Conservation (phyloP, 1,139 yeast species). For the Debaryomyces robertsiae region DNA sequence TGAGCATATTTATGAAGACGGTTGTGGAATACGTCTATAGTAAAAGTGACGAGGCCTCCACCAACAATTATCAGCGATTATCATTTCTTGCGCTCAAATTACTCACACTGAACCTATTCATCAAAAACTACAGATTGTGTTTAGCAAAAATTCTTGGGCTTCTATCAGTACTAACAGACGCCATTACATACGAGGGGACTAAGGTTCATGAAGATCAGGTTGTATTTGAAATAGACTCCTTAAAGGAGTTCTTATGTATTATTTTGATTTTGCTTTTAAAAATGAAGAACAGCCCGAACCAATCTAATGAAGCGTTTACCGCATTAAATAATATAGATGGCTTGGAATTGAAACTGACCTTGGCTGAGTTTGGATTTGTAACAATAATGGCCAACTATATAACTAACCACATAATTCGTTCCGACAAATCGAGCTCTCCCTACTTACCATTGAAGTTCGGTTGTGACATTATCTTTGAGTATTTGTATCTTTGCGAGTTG, state of each 20-base stretch:
- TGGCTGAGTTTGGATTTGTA: constrained; percentile 48
- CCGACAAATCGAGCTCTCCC: constrained; percentile 24
- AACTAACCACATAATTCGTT: constrained; percentile 29
- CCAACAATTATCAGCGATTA: constrained; percentile 33
- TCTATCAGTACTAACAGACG: constrained; percentile 30
- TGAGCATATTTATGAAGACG: constrained; percentile 38
- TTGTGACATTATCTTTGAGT: constrained; percentile 48
- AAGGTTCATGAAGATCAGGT: constrained; percentile 16
- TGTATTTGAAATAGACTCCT: constrained; percentile 25
- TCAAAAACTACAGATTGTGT: constrained; percentile 41
- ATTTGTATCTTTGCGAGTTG: constrained; percentile 40
- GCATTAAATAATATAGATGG: constrained; percentile 18
- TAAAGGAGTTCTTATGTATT: constrained; percentile 43
- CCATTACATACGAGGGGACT: constrained; percentile 8
- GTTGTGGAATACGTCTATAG: constrained; percentile 32
- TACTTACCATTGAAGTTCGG: constrained; percentile 42
- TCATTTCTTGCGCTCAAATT: constrained; percentile 40
- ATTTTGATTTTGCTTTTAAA: constrained; percentile 38
- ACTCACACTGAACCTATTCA: constrained; percentile 42
- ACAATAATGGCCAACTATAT: constrained; percentile 47
- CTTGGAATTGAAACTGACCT: constrained; percentile 26
- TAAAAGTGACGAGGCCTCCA: constrained; percentile 14
- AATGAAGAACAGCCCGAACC: constrained; percentile 29
- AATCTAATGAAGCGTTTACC: constrained; percentile 12
- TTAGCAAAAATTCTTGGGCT: constrained; percentile 45